Base-by-base conservation (phyloP, 2,329 filamentous ascomycete species). In the Aschersonia sp. region DNA sequence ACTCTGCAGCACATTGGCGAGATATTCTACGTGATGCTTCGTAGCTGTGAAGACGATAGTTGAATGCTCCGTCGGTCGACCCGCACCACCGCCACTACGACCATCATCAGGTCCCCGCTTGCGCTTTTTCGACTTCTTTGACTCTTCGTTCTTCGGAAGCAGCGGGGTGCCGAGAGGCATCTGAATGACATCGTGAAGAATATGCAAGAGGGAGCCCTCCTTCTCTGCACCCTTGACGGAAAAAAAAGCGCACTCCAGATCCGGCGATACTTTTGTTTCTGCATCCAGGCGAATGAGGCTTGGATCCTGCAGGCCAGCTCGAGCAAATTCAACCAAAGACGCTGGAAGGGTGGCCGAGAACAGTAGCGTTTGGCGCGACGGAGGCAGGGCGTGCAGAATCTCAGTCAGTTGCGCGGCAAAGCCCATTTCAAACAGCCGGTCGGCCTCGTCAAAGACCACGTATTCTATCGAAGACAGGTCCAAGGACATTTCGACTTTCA, bases 391-490 rank as follows among this genome's bases (percentile, higher is more conserved):
- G 59, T 95, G 81, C 46, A 98, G 69, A 70, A 97, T 97, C 62
- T 98, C 92, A 1, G 85, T 84, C 55, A 98, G 71, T 60, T 98
- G 92, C 4, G 86, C 81, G 5, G 89, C 88, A 61, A 98, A 98
- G 56, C 92, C 94, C 90, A 98, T 95, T 62, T 98, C 92, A 64
- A 98, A 98, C 22, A 98, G 72, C 47, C 92, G 79, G 72, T 98
- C 92, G 1, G 92, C 92, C 64, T 98, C 92, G 61, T 98, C 92
- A 53, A 98, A 98, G 7, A 98, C 92, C 30, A 95, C 87, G 59
- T 98, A 98, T 55, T 80, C 77, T 51, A 98, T 83, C 4, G 87
- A 94, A 1, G 83, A 87, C n/a, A 98, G 69, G 58, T 95, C 87
- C 46, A 98, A 66, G 8, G 75, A 74, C 94, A 98, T 98, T 62